Percentiles rank a stretch among this genome's conserved stretches.
Evolutionary conservation across 75 land plant species (phyloP).

Genomic region (Pinus taeda): DNA sequence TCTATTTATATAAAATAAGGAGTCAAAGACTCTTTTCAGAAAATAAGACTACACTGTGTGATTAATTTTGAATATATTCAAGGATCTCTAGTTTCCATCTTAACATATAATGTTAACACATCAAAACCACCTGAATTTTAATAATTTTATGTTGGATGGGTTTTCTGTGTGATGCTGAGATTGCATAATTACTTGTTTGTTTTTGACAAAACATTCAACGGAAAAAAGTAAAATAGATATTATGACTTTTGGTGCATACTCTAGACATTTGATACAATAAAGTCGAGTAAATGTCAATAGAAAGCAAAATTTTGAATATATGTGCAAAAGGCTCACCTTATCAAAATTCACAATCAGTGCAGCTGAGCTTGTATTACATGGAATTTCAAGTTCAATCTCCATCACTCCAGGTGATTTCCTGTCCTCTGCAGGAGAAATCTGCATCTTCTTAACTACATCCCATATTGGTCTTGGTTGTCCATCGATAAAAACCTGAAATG

Average conservation of each 20-base stretch:
- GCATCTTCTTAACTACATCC: slow-evolving; percentile 63
- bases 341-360: slow-evolving; percentile 80
- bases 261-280: slow-evolving; percentile 1
- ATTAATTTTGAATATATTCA: background rate
- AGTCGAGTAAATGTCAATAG: background rate
- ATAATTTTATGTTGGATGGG: background rate
- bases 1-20: background rate
- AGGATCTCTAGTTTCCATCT: background rate
- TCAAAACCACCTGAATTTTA: background rate
- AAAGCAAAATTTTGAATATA: background rate
- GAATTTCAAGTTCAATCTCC: slow-evolving; percentile 69
- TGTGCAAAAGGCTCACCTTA: slow-evolving; percentile 51
- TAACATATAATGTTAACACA: background rate
- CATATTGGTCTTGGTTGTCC: slow-evolving; percentile 32
- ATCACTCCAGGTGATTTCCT: slow-evolving; percentile 80
- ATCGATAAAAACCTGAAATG: slow-evolving; percentile 65
- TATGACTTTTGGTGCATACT: background rate
- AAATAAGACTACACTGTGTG: background rate
- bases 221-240: background rate
- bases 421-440: slow-evolving; percentile 82
- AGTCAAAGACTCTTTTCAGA: background rate
- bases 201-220: background rate
- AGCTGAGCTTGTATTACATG: slow-evolving; percentile 48
- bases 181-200: background rate
- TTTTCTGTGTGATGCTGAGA: background rate